These are phyloP conservation scores for Penicillium bovifimosum DNA, from an alignment of 495 filamentous ascomycete species.

Conservation along the genomic window DNA sequence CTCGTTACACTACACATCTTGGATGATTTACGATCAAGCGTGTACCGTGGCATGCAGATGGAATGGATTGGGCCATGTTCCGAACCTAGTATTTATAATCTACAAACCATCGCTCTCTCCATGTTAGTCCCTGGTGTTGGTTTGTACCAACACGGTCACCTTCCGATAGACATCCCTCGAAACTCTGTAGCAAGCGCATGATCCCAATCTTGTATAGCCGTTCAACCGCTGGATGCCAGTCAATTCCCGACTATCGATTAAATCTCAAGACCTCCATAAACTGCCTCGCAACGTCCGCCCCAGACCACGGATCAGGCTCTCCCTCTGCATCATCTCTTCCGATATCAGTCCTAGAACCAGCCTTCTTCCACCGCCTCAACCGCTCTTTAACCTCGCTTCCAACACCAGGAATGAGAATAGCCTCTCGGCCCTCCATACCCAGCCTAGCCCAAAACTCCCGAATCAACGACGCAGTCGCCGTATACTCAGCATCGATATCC, in stretches of 20 bases:
- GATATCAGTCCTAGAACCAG: not conserved
- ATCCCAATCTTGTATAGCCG: not conserved
- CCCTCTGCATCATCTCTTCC: conserved; percentile 20
- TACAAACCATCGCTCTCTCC: not conserved
- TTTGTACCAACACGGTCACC: not conserved
- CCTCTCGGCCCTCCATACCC: conserved; percentile 33
- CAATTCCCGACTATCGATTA: conserved; percentile 26
- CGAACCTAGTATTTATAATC: conserved; percentile 11
- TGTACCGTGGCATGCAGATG: conserved; percentile 25
- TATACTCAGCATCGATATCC: conserved; percentile 42
- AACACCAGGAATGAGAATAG: conserved; percentile 38
- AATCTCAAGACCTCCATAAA: conserved; percentile 46
- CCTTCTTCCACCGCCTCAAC: conserved; percentile 18
- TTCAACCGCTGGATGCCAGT: not conserved
- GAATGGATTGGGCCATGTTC: conserved; percentile 6
- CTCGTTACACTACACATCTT: conserved; percentile 19
- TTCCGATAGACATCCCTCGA: not conserved
- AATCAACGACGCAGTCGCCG: conserved; percentile 35
- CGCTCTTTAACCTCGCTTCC: conserved; percentile 37
- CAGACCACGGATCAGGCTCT: conserved; percentile 34
- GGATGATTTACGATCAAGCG: conserved; percentile 30
- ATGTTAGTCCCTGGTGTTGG: not conserved
- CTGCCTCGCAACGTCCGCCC: conserved; percentile 42
- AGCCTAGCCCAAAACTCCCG: conserved; percentile 39
- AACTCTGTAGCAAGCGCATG: not conserved